Evolutionary conservation across 805 yeast genomes (phyloP), one percentile per base, ranked within the genome.

Genomic region (Ascoidea rubescens): DNA sequence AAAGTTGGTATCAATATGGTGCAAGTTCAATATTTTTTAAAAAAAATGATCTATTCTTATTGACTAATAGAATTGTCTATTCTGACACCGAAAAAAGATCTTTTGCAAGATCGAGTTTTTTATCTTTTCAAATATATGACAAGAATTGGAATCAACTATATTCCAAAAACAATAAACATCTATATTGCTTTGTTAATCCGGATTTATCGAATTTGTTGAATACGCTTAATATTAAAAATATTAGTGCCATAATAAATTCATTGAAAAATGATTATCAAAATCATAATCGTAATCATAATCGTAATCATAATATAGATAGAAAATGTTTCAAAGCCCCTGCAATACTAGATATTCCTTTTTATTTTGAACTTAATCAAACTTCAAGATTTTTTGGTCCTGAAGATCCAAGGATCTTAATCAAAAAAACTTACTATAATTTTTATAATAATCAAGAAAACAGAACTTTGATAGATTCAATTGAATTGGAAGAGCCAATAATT

Each of bases 11-110:
- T 51, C 57, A 64, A 44, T 59, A 68, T 48, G 66, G 68, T 5
- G 71, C 71, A 0, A 62, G 69, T 2, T 63, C 68, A 1, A 70
- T 67, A 1, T 68, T 66, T 66, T 57, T 69, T 30, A 63, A 65
- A 53, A 64, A 67, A 48, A 67, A 67, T 54, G 70, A 70, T 0
- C 66, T 68, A 4, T 70, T 68, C 56, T 60, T 62, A 31, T 64
- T 65, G 65, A 63, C 67, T 16, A 64, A 67, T 8, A 54, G 71
- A 51, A 51, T 67, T 8, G 55, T 65, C 12, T 67, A 55, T 53
- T 56, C 64, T n/a, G 64, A 65, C 5, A 33, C 54, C 21, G 64
- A 63, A 8, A 52, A 48, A 5, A 60, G 63, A 46, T 59, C 65
- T 48, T 54, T 56, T 21, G 68, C 70, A 42, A 56, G 57, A 48